These are phyloP conservation scores for Brettanomyces custersianus DNA, from an alignment of 805 yeast species.

Conservation along the genomic window DNA sequence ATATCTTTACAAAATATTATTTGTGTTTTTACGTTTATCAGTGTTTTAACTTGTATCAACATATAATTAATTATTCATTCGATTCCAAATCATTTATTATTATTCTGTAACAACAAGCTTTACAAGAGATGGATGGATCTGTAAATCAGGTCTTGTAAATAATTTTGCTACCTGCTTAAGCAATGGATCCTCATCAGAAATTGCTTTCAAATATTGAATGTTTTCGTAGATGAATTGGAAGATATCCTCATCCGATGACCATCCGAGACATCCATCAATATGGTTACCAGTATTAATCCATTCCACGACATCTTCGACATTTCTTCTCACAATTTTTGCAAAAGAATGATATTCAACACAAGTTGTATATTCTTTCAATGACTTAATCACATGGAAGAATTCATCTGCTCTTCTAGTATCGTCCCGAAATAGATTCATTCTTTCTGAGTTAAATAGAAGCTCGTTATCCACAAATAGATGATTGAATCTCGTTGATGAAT, in stretches of 20 bases:
- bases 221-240: constrained; percentile 16
- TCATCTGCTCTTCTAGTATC: constrained; percentile 22
- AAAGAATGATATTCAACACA: background rate
- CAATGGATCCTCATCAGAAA: background rate
- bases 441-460: constrained; percentile 57
- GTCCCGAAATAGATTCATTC: constrained; percentile 57
- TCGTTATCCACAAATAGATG: constrained; percentile 13
- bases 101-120: no score
- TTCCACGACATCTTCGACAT: constrained; percentile 4
- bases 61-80: no score
- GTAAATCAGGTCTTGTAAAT: background rate
- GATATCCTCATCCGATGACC: constrained; percentile 17
- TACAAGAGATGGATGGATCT: background rate
- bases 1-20: no score
- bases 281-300: constrained; percentile 6
- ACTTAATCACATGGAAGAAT: constrained; percentile 5
- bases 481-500: constrained; percentile 5
- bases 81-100: no score
- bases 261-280: constrained; percentile 24
- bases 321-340: background rate
- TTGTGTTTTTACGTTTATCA: no score
- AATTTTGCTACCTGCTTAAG: background rate
- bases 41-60: no score
- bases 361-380: background rate
- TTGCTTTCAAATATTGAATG: constrained; percentile 2